These are phyloP conservation scores for Curvularia sp. DNA, from an alignment of 2,329 filamentous ascomycete genomes.

Conservation along the genomic window DNA sequence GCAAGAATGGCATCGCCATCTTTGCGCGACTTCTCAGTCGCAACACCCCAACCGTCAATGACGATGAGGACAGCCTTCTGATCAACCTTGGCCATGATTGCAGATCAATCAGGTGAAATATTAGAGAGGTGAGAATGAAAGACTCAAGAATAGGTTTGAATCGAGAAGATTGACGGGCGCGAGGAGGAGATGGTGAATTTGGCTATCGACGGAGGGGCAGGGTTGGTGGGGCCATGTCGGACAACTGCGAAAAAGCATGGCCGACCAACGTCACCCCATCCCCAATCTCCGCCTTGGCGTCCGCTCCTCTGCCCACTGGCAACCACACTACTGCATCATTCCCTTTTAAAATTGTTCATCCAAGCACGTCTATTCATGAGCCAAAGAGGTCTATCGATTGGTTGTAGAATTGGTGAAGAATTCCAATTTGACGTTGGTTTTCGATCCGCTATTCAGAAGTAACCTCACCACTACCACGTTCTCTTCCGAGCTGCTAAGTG, in stretches of 20 bases:
- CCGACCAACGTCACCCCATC: conserved; percentile 31
- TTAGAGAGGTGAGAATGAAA: not conserved
- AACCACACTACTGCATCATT: not conserved
- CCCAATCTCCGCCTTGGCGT: not conserved
- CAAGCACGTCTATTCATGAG: too few relatives aligned
- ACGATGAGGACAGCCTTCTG: conserved; percentile 82
- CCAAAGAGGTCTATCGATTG: too few relatives aligned
- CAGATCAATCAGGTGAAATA: conserved; percentile 25
- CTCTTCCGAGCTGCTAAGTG: not conserved
- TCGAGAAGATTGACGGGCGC: not conserved
- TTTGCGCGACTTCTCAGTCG: conserved; percentile 78
- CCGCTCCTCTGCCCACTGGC: not conserved
- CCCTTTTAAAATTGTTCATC: too few relatives aligned
- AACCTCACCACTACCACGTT: not conserved
- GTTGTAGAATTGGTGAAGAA: too few relatives aligned
- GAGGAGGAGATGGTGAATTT: conserved; percentile 16
- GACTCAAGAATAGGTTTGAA: conserved; percentile 1
- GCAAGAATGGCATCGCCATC: conserved; percentile 95
- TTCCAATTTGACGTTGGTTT: too few relatives aligned
- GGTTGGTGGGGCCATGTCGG: conserved; percentile 28
- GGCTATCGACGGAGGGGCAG: conserved; percentile 39
- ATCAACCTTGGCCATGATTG: conserved; percentile 70
- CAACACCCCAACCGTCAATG: conserved; percentile 98
- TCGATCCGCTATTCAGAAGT: not conserved
- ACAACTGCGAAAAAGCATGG: conserved; percentile 24